These are phyloP conservation scores for Garcia nutans DNA, from an alignment of 345 rosid genomes.

Conservation along the genomic window DNA sequence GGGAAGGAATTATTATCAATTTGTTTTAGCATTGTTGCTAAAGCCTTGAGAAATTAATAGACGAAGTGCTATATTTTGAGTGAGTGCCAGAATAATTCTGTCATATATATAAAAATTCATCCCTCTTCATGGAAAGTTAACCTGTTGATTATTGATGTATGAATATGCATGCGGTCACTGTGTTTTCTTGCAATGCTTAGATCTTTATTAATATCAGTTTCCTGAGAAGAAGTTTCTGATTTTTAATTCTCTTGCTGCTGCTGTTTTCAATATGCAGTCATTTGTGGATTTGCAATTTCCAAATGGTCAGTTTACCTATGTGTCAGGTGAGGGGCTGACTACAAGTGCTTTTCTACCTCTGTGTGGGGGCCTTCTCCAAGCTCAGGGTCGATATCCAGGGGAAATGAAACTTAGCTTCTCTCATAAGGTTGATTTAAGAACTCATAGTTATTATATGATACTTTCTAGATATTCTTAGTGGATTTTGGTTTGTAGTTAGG, in stretches of 20 bases:
- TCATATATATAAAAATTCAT: not conserved
- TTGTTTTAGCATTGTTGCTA: not conserved
- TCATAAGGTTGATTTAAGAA: conserved; percentile 53
- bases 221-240: not conserved
- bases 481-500: not conserved
- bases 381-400: conserved; percentile 96
- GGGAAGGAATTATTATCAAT: not conserved
- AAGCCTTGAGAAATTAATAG: not conserved
- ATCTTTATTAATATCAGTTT: not conserved
- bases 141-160: not conserved
- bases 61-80: not conserved
- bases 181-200: not conserved
- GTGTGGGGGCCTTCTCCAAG: conserved; percentile 92
- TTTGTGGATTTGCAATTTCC: conserved; percentile 94
- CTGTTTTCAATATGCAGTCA: conserved; percentile 48
- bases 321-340: conserved; percentile 87
- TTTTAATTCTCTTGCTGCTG: conserved; percentile 2
- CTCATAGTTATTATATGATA: not conserved
- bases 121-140: not conserved
- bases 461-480: not conserved
- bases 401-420: conserved; percentile 96
- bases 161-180: not conserved
- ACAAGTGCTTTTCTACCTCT: conserved; percentile 87
- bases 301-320: conserved; percentile 86
- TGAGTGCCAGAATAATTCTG: not conserved